A percentile compares a stretch with the other conserved stretches of the same genome.
Conservation (phyloP, 495 filamentous ascomycete species). For the Podospora pseudopauciseta region DNA sequence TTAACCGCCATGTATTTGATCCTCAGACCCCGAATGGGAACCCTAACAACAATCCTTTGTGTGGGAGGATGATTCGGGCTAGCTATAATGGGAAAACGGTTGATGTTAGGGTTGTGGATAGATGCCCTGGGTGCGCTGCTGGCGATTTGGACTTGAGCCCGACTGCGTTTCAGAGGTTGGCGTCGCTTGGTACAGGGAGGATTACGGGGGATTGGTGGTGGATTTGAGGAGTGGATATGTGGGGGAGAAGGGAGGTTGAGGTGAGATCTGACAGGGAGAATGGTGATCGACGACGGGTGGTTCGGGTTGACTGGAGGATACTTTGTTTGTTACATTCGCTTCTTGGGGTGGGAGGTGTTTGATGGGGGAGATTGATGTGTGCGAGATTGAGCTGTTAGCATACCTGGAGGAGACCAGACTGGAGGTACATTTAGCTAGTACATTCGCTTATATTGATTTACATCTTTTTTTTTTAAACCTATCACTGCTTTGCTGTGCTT, state of each 20-base stretch:
- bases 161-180: conserved; percentile 2
- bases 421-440: too few species aligned
- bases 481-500: too few species aligned
- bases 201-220: background rate
- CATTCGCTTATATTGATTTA: too few species aligned
- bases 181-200: background rate
- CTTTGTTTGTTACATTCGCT: background rate
- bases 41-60: conserved; percentile 35
- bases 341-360: background rate
- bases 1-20: conserved; percentile 36
- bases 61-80: conserved; percentile 27
- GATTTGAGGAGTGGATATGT: background rate
- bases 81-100: conserved; percentile 28
- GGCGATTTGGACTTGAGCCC: background rate
- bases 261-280: background rate
- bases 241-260: background rate
- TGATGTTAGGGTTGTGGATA: conserved; percentile 33
- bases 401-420: too few species aligned
- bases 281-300: too few species aligned
- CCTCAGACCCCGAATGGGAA: conserved; percentile 28
- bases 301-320: background rate
- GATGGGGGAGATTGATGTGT: background rate
- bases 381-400: background rate
- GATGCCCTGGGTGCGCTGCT: conserved; percentile 16
- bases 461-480: too few species aligned